Conservation (phyloP, 2,329 filamentous ascomycete species). For the Colletotrichum agaves region DNA sequence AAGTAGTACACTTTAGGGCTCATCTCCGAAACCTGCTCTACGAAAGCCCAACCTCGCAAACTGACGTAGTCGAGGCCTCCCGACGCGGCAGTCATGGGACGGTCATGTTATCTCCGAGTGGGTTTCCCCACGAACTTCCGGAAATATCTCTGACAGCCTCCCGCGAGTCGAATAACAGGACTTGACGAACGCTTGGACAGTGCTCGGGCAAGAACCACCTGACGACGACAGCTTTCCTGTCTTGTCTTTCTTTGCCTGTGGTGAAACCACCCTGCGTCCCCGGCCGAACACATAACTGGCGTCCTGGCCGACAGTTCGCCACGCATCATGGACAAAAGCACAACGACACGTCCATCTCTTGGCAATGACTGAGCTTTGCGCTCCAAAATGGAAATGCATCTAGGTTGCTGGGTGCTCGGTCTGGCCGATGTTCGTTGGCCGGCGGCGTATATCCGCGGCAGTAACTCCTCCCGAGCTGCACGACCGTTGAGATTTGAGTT, state of each 20-base stretch:
- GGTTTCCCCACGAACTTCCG: constrained; percentile 2
- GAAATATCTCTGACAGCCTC: neutral
- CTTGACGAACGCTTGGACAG: constrained; percentile 25
- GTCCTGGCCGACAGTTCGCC: constrained; percentile 1
- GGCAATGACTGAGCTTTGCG: neutral
- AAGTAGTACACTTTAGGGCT: neutral
- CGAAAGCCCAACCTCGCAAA: neutral
- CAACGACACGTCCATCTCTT: constrained; percentile 13
- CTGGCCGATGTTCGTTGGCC: neutral
- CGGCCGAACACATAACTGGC: neutral
- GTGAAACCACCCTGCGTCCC: constrained; percentile 19
- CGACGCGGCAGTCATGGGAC: neutral
- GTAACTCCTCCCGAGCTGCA: neutral
- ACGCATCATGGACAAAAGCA: neutral
- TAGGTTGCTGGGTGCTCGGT: neutral
- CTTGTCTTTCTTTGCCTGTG: neutral
- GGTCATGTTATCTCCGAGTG: neutral
- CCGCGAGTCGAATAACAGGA: neutral
- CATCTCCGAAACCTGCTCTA: neutral
- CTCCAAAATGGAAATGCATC: neutral
- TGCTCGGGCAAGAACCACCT: constrained; percentile 19
- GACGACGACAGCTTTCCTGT: constrained; percentile 1
- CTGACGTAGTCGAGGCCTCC: neutral
- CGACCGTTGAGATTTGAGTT: constrained; percentile 1
- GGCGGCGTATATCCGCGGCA: neutral